Conservation (phyloP, 225 moss, liverwort and hornwort genomes). For the Straminergon stramineum region DNA sequence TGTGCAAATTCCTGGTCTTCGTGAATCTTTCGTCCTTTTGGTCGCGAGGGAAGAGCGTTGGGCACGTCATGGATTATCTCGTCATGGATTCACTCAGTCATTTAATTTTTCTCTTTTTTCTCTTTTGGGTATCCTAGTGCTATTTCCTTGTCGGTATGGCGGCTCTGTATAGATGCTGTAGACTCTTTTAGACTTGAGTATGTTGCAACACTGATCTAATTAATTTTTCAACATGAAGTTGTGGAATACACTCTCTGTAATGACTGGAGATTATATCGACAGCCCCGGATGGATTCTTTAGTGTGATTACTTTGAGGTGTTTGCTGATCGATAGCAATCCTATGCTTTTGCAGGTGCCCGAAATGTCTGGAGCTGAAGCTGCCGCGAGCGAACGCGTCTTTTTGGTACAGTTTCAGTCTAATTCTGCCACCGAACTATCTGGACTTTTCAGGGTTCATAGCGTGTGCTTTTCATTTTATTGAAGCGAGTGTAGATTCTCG, state of each 20-base stretch:
- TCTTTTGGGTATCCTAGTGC: not conserved
- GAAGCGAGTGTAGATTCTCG: not conserved
- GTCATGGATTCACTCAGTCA: not conserved
- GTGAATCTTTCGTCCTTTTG: not conserved
- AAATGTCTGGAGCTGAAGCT: constrained; percentile 89
- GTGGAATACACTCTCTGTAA: not conserved
- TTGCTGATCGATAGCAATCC: not conserved
- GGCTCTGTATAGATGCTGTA: not conserved
- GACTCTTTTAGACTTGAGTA: not conserved
- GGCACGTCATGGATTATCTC: not conserved
- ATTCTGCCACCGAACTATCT: not conserved
- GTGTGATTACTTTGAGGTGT: not conserved
- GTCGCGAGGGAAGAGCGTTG: not conserved
- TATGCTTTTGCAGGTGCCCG: constrained; percentile 64
- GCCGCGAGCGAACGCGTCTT: constrained; percentile 82
- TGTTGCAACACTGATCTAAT: not conserved
- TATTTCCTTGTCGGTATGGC: not conserved
- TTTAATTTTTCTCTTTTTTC: not conserved
- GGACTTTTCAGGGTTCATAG: not conserved
- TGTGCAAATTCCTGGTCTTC: not conserved
- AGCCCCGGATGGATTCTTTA: not conserved
- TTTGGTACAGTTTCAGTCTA: constrained; percentile 47
- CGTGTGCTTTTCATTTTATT: not conserved
- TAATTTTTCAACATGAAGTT: not conserved
- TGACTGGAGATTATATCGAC: not conserved